Conservation (phyloP, 163 green algal genomes). For the Volvox carteri region DNA sequence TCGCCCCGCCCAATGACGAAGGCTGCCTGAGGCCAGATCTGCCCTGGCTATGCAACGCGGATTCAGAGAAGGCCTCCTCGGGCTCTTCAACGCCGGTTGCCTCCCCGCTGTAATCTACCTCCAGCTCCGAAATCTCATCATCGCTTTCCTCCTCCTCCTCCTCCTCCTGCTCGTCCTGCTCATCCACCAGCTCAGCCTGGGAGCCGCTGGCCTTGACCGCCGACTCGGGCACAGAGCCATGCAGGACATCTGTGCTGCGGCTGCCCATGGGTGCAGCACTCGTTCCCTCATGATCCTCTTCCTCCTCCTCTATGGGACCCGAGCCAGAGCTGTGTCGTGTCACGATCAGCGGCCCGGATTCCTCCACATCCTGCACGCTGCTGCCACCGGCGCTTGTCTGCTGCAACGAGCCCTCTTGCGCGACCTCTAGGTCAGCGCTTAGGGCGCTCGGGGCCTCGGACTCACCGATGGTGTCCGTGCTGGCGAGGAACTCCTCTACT, state of each 20-base stretch:
- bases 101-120: slow-evolving; percentile 4
- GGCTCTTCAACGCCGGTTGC: neutral
- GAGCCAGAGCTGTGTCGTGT: neutral
- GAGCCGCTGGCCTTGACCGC: neutral
- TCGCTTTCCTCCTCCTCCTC: neutral
- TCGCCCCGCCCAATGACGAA: too few species aligned
- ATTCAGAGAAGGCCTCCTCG: too few species aligned
- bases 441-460: neutral
- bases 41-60: too few species aligned
- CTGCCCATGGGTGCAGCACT: neutral
- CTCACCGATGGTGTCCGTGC: neutral
- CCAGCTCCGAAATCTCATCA: neutral
- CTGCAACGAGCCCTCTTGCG: neutral
- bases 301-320: neutral
- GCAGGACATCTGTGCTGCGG: neutral
- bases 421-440: neutral
- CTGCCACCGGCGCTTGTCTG: neutral
- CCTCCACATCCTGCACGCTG: neutral
- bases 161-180: neutral
- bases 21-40: too few species aligned
- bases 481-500: neutral
- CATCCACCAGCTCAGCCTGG: neutral
- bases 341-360: slow-evolving; percentile 10
- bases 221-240: neutral
- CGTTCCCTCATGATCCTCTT: neutral